Base-by-base conservation (phyloP, 495 filamentous ascomycete species). In the Aspergillus nanangensis region DNA sequence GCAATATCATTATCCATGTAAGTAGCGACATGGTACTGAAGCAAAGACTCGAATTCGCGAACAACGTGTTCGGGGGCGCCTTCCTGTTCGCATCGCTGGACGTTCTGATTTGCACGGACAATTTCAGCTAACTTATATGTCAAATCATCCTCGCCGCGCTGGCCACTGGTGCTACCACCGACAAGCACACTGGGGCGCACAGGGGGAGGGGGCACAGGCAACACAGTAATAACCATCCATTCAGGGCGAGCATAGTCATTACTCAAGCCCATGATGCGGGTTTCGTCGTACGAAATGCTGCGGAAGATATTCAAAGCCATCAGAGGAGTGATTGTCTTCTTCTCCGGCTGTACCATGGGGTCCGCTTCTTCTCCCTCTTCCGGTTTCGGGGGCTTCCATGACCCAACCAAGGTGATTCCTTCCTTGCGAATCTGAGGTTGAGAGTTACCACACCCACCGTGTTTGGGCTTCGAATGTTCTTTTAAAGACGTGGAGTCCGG, bases 1-100 rank as follows among this genome's bases (percentile, higher is more conserved):
- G 94, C 93, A 63, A 96, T 96, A 59, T 97, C 90, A 56, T 99
- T 99, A 60, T 97, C 93, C 93, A 99, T 99, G 68, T 95, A 92
- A 5, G 93, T 99, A 8, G 93, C 93, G 35, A 97, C 91, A 57
- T 99, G 93, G 62, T 93, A 99, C 55, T 99, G 93, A n/a, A 99
- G 70, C 7, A 99, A 70, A 44, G 81, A 79, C 64, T 95, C 87
- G 44, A 95, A 97, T 52, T 99, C 93, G 22, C 78, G 80, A 23
- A 87, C 77, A 31, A 97, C 84, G 68, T 97, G 94, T 41, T 84
- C 81, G 0, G 93, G 90, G 3, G 92, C 88, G 32, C 92, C 91
- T 62, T 96, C 89, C 35, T 84, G 78, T 47, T 93, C 84, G 36
- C 90, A 90, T 43, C 90, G 82, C 32, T 84, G 80, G 23, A 99